These are phyloP conservation scores for Colletotrichum lindemuthianum DNA, from an alignment of 2,329 filamentous ascomycete species.

Conservation along the genomic window DNA sequence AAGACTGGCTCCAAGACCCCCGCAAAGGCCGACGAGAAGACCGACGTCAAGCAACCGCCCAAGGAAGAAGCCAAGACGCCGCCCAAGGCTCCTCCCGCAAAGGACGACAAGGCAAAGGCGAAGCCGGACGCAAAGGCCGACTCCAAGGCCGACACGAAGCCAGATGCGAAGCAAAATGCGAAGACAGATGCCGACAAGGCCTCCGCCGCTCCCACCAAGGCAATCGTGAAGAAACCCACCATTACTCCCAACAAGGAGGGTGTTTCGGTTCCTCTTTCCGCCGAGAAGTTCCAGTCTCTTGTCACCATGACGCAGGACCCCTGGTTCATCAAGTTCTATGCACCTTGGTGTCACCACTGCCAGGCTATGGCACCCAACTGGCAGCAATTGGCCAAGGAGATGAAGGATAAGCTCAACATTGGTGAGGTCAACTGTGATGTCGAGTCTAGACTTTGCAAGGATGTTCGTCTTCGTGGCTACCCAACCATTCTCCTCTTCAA, in stretches of 20 bases:
- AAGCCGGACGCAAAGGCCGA: constrained; percentile 44
- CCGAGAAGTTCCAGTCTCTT: constrained; percentile 84
- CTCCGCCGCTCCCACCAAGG: constrained; percentile 49
- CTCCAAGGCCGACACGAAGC: constrained; percentile 35
- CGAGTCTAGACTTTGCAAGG: constrained; percentile 90
- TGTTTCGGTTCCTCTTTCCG: constrained; percentile 77
- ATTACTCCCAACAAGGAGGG: constrained; percentile 79
- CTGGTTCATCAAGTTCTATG: constrained; percentile 99
- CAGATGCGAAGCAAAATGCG: constrained; percentile 39
- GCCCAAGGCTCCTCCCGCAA: constrained; percentile 28
- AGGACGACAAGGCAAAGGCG: constrained; percentile 45
- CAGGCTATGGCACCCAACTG: constrained; percentile 92
- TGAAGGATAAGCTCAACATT: constrained; percentile 89
- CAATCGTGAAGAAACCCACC: constrained; percentile 57
- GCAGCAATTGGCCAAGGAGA: constrained; percentile 88
- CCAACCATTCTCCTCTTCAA: constrained; percentile 95
- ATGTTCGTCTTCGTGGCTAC: constrained; percentile 81
- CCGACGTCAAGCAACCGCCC: constrained; percentile 39
- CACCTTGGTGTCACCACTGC: constrained; percentile 96
- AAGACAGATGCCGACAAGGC: constrained; percentile 33
- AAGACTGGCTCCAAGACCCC: constrained; percentile 38
- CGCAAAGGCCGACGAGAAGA: constrained; percentile 45
- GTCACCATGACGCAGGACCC: constrained; percentile 90
- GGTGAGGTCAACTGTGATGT: constrained; percentile 96
- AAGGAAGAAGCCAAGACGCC: constrained; percentile 38